Conservation (phyloP, 129 eudicot genomes). For the Helichrysum umbraculigerum region DNA sequence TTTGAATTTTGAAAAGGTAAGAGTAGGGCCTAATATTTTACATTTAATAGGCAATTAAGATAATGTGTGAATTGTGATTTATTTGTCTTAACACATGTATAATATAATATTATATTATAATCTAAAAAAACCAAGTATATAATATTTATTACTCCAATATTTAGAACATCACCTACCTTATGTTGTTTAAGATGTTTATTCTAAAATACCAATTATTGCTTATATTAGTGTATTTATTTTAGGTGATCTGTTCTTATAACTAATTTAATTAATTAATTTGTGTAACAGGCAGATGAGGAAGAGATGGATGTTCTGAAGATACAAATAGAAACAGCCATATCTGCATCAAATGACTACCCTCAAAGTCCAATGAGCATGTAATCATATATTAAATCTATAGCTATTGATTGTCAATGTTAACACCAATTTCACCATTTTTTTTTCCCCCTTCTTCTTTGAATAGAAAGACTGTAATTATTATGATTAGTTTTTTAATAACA, state of each 20-base stretch:
- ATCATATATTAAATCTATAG: not conserved
- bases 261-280: too few relatives aligned
- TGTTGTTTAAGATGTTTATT: not conserved
- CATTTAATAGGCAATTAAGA: not conserved
- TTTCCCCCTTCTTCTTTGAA: not conserved
- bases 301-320: conserved; percentile 35
- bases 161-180: too few relatives aligned
- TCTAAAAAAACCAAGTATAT: too few relatives aligned
- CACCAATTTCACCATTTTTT: not conserved
- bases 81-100: not conserved
- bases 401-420: not conserved
- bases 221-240: not conserved
- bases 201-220: not conserved
- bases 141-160: too few relatives aligned
- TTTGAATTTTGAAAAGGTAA: not conserved
- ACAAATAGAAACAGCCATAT: conserved; percentile 53
- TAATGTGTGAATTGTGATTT: not conserved
- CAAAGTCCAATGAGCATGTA: conserved; percentile 33
- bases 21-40: not conserved
- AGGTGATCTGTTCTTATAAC: too few relatives aligned
- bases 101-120: not conserved
- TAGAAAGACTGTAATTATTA: not conserved
- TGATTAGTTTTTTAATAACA: not conserved
- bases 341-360: conserved; percentile 34
- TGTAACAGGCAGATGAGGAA: conserved; percentile 41